Conservation (phyloP, 345 rosid species). For the Citrus sinensis region DVS_A1.0 CM039163.1:21183501-21184000, state of each 20-base stretch:
- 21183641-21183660: neutral
- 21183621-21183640: neutral
- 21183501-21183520: too few relatives aligned
- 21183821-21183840: slow-evolving; percentile 84
- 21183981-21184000: neutral
- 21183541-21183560: neutral
- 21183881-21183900: neutral
- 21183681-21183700: slow-evolving; percentile 32
- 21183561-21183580: neutral
- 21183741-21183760: neutral
- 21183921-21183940: neutral
- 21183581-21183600: neutral
- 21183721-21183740: neutral
- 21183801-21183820: slow-evolving; percentile 88
- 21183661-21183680: neutral
- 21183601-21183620: neutral
- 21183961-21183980: neutral
- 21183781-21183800: slow-evolving; percentile 90
- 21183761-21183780: slow-evolving; percentile 68
- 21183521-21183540: too few relatives aligned
- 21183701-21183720: neutral
- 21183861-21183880: neutral
- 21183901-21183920: neutral
- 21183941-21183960: neutral
- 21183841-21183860: neutral